Evolutionary conservation across 225 moss, liverwort and hornwort species (phyloP).

Genomic region (Pseudisothecium myosuroides): DNA sequence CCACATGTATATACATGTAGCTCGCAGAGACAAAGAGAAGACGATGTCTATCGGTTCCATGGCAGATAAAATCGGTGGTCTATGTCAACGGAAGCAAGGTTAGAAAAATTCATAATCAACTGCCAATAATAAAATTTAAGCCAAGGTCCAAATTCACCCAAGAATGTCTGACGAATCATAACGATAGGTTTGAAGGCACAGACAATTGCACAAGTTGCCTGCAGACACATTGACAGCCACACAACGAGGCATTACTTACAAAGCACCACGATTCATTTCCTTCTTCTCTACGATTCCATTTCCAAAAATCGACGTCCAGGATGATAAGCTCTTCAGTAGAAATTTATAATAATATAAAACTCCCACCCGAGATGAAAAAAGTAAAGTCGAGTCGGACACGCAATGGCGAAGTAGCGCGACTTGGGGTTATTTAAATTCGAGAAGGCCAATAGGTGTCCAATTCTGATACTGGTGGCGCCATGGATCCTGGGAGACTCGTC

Average conservation of each 20-base stretch:
- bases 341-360: not conserved
- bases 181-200: not conserved
- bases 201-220: not conserved
- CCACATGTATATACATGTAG: not conserved
- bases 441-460: not conserved
- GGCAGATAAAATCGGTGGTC: not conserved
- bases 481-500: not conserved
- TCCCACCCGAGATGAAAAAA: too few species aligned
- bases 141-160: not conserved
- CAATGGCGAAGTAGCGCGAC: not conserved
- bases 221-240: not conserved
- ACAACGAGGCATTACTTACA: not conserved
- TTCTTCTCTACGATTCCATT: not conserved
- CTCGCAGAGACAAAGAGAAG: not conserved
- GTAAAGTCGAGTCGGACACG: not conserved
- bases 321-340: not conserved
- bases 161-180: not conserved
- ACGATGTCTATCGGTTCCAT: not conserved
- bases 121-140: not conserved
- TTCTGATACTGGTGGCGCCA: not conserved
- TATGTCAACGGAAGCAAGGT: too few species aligned
- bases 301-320: not conserved
- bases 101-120: not conserved
- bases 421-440: not conserved
- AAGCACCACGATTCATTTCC: not conserved